Conservation (phyloP, 768 basidiomycete genomes). For the Suillus decipiens region DNA sequence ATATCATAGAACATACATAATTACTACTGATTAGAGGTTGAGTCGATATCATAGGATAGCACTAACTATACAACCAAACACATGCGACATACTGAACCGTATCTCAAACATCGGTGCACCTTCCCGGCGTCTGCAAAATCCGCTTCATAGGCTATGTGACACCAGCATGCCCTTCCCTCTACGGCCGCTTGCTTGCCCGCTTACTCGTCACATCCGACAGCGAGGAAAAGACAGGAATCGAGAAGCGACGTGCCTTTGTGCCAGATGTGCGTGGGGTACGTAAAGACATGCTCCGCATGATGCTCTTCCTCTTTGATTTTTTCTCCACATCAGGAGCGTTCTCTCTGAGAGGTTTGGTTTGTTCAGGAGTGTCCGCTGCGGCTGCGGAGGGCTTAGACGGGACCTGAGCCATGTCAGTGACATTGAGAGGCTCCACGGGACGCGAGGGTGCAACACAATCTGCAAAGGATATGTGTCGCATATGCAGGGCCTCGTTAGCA, state of each 20-base stretch:
- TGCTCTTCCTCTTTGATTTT: slow-evolving; percentile 4
- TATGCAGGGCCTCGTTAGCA: neutral
- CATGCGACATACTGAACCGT: neutral
- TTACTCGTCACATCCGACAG: neutral
- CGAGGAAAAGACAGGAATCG: slow-evolving; percentile 16
- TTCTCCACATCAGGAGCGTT: neutral
- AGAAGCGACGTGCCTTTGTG: slow-evolving; percentile 17
- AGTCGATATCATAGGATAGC: neutral
- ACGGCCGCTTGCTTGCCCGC: neutral
- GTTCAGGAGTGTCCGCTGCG: neutral
- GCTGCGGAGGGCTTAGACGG: neutral
- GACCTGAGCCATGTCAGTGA: neutral
- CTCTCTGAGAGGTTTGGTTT: slow-evolving; percentile 6
- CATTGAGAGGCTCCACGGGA: neutral
- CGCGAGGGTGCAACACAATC: neutral
- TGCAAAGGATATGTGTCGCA: neutral
- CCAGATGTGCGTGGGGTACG: slow-evolving; percentile 14
- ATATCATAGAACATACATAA: neutral
- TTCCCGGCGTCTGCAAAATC: neutral
- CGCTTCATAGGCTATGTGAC: neutral
- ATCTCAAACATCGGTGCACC: neutral
- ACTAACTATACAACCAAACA: neutral
- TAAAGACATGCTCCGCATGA: slow-evolving; percentile 18
- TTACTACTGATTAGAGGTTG: neutral
- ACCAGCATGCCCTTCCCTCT: neutral